Percentiles rank a stretch among this genome's conserved stretches.
phyloP scores from a whole-genome alignment of 1,284 basidiomycete genomes.

The Earliella scabrosa region DNA sequence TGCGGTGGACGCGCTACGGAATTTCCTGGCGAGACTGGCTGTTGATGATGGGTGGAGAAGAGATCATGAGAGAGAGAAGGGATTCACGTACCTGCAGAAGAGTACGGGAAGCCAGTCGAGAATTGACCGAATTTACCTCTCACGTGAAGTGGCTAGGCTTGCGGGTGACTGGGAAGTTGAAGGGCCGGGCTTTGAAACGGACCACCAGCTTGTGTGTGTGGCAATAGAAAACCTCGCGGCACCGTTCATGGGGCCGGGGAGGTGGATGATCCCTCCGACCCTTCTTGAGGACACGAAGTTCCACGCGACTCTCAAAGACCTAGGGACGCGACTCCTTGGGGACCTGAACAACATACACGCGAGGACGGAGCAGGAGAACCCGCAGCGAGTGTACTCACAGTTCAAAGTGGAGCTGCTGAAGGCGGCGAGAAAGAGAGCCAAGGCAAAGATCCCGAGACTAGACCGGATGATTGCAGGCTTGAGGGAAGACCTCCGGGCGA shows the following conservation, averaged over 20 bases:
- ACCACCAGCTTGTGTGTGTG: background rate
- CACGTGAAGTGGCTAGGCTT: background rate
- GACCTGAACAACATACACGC: background rate
- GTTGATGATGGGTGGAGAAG: background rate
- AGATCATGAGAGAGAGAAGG: too few relatives aligned
- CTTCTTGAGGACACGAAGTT: background rate
- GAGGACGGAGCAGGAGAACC: background rate
- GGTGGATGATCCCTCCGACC: background rate
- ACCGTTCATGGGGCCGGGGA: background rate
- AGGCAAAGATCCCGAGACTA: background rate
- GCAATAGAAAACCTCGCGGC: background rate
- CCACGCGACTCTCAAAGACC: background rate
- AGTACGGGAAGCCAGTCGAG: constrained; percentile 26
- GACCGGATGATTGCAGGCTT: background rate
- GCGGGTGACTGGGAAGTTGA: background rate
- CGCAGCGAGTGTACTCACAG: background rate
- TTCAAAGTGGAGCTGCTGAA: background rate
- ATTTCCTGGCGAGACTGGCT: background rate
- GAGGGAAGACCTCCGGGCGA: background rate
- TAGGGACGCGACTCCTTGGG: background rate
- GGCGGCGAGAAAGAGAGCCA: background rate
- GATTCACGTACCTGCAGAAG: constrained; percentile 32
- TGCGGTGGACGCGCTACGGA: background rate
- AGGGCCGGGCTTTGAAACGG: background rate
- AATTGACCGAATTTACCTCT: constrained; percentile 42